These are phyloP conservation scores for Halenospora varia DNA, from an alignment of 495 filamentous ascomycete genomes.

Conservation along the genomic window DNA sequence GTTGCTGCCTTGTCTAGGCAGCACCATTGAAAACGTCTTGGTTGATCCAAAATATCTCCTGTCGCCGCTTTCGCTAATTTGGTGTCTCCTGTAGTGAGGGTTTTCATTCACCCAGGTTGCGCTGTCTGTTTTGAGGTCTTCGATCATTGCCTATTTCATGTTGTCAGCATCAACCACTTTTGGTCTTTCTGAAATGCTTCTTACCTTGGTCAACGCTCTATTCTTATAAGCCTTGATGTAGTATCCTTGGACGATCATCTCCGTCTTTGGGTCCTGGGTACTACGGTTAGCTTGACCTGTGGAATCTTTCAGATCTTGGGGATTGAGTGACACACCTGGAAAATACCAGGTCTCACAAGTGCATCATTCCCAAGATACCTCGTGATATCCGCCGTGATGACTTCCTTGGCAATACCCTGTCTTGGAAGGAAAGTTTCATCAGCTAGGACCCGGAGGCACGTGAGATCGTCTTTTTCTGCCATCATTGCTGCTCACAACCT, in stretches of 20 bases:
- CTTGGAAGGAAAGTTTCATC: slow-evolving; percentile 65
- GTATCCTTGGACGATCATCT: neutral
- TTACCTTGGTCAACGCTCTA: neutral
- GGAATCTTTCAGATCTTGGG: neutral
- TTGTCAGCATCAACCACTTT: neutral
- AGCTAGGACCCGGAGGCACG: too few relatives aligned
- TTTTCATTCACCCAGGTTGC: neutral
- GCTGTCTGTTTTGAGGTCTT: neutral
- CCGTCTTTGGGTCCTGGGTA: neutral
- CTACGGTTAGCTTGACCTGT: neutral
- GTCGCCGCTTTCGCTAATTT: too few relatives aligned
- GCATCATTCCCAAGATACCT: slow-evolving; percentile 88
- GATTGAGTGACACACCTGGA: slow-evolving; percentile 49
- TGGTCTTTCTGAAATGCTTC: neutral
- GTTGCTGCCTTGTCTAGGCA: too few relatives aligned
- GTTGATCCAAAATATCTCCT: too few relatives aligned
- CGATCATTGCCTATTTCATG: neutral
- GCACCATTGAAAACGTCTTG: too few relatives aligned
- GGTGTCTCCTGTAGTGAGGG: neutral
- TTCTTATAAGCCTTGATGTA: neutral
- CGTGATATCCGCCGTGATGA: slow-evolving; percentile 89
- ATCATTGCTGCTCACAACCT: too few relatives aligned
- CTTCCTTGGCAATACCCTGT: slow-evolving; percentile 83
- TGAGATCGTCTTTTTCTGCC: too few relatives aligned
- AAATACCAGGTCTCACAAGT: slow-evolving; percentile 72